Base-by-base conservation (phyloP, 225 moss, liverwort and hornwort genomes). In the Sphagnum contortum region DNA sequence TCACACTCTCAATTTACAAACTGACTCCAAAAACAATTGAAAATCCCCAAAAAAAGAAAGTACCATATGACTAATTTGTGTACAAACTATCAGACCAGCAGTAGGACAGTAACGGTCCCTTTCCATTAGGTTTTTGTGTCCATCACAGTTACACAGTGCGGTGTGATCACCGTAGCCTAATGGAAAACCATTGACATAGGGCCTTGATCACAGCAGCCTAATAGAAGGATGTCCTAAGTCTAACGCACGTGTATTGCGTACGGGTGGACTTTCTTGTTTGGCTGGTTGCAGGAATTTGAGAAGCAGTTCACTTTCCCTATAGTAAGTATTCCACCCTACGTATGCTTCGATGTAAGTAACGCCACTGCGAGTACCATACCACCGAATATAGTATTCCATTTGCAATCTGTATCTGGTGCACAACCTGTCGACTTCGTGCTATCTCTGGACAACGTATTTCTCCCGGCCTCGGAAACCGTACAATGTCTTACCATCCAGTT, bases 311-410 rank as follows among this genome's bases (percentile, higher is more conserved):
- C 0, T 29, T 29, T 29, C 29, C 29, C 29, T 29, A 29, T 29
- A 29, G 29, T 29, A 29, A 29, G 29, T 29, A 1, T 0, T 29
- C 1, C 29, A 29, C 29, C 29, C 29, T 0, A 0, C 29, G 29
- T 58, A 12, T 12, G 44, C 12, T 3, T 3, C 9, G 9, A 13
- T 58, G n/a, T 44, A 3, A 13, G 9, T 0, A 45, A 3, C 45
- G 2, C 48, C 57, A 3, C 7, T 6, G 3, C 44, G 57, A 58
- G 1, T 2, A 3, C 6, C 5, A 66, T 74, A 11, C 83, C 79
- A 11, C 83, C 79, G 0, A 3, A 13, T 2, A 77, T 83, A 8
- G 11, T 61, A 9, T 52, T 83, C 57, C 62, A 69, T 9, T 70
- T 83, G 60, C 51, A 11, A 3, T 68, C 68, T 56, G 68, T 73